phyloP scores from a whole-genome alignment of 2,329 filamentous ascomycete species.

The Phaeosphaeriaceae sp. region DNA sequence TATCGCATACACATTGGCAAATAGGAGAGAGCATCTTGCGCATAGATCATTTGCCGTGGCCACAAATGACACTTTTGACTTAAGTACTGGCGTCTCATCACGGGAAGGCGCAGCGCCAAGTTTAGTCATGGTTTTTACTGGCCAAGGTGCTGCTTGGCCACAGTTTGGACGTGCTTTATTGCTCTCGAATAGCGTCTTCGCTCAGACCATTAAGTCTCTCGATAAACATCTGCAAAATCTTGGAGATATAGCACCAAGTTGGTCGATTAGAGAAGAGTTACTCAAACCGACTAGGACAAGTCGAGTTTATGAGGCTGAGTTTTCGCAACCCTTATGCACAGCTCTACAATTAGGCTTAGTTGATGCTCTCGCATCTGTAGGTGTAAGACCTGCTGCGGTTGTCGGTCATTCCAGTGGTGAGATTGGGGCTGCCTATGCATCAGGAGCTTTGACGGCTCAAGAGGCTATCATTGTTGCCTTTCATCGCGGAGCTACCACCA shows the following conservation, averaged over 20 bases:
- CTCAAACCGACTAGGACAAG: constrained; percentile 5
- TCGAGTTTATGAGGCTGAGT: constrained; percentile 18
- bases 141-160: constrained; percentile 33
- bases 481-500: constrained; percentile 14
- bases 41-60: constrained; percentile 9
- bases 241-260: constrained; percentile 3
- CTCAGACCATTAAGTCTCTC: constrained; percentile 5
- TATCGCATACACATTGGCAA: constrained; percentile 13
- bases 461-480: constrained; percentile 28
- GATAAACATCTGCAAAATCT: constrained; percentile 8
- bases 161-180: constrained; percentile 20
- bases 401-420: constrained; percentile 52
- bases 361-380: constrained; percentile 8
- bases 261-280: constrained; percentile 19
- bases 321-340: constrained; percentile 31
- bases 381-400: constrained; percentile 21
- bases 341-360: constrained; percentile 30
- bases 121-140: constrained; percentile 30
- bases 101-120: background rate
- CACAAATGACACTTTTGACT: background rate
- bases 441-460: constrained; percentile 21
- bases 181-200: constrained; percentile 1
- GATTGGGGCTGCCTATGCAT: constrained; percentile 49
- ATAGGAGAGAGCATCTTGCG: constrained; percentile 7
- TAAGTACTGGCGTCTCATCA: background rate